Conservation (phyloP, 148 eudicot genomes). For the Vaccinium corymbosum region DNA sequence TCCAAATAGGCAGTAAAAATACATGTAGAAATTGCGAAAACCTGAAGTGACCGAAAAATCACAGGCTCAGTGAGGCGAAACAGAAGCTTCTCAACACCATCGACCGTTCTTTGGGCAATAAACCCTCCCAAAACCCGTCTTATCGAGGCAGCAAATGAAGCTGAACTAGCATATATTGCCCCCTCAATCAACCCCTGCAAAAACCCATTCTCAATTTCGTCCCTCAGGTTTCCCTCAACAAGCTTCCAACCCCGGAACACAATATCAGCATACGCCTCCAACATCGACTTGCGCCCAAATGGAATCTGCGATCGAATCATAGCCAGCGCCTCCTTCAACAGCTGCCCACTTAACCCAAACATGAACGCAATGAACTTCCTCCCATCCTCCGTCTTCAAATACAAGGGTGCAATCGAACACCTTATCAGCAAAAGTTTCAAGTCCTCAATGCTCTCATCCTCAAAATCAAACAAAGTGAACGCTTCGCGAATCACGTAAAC, state of each 20-base stretch:
- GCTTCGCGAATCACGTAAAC: constrained; percentile 72
- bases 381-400: constrained; percentile 82
- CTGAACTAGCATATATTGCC: constrained; percentile 54
- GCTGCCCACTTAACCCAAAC: constrained; percentile 64
- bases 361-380: constrained; percentile 71
- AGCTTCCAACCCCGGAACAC: constrained; percentile 81
- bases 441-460: constrained; percentile 92
- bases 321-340: constrained; percentile 65
- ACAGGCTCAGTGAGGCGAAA: constrained; percentile 88
- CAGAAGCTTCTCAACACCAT: constrained; percentile 81
- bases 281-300: constrained; percentile 71
- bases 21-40: constrained; percentile 12
- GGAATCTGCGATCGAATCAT: constrained; percentile 85
- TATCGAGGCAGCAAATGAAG: constrained; percentile 59
- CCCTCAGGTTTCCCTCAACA: constrained; percentile 46
- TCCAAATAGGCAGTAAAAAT: neutral
- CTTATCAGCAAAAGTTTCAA: constrained; percentile 63
- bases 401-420: constrained; percentile 76
- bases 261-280: constrained; percentile 85
- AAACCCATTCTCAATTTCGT: constrained; percentile 75
- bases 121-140: constrained; percentile 77
- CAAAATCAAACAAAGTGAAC: constrained; percentile 77
- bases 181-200: constrained; percentile 77
- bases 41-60: constrained; percentile 88
- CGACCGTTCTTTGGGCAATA: constrained; percentile 61